These are phyloP conservation scores for Nicotiana tomentosiformis DNA, from an alignment of 257 asterid species.

Conservation along the genomic window DNA sequence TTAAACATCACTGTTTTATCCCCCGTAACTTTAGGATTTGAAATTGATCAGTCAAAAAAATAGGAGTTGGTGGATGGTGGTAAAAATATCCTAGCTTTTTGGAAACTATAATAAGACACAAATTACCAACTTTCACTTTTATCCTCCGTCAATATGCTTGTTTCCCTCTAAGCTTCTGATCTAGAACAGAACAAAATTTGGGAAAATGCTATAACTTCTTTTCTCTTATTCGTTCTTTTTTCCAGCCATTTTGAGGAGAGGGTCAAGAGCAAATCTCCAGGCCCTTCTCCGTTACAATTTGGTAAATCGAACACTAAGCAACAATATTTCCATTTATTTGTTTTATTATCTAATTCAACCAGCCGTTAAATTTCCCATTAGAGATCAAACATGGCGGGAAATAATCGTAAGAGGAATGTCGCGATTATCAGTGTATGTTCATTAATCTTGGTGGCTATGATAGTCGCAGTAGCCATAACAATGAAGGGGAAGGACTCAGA, in stretches of 20 bases:
- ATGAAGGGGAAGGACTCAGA: background rate
- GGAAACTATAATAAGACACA: conserved; percentile 8
- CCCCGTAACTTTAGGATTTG: background rate
- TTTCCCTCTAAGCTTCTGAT: conserved; percentile 9
- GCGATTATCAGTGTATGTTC: conserved; percentile 33
- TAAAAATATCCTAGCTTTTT: background rate
- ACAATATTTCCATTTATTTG: background rate
- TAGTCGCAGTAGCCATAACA: conserved; percentile 37
- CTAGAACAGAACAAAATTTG: conserved; percentile 3
- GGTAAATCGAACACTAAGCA: background rate
- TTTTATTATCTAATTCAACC: background rate
- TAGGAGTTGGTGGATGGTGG: background rate
- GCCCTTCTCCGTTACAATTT: conserved; percentile 16
- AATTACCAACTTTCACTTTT: background rate
- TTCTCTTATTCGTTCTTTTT: background rate
- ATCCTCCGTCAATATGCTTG: conserved; percentile 1
- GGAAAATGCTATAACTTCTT: conserved; percentile 1
- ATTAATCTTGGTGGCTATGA: conserved; percentile 49
- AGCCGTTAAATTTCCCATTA: background rate
- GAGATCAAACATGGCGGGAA: conserved; percentile 36
- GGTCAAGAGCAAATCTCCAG: conserved; percentile 9
- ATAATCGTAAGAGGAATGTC: conserved; percentile 33
- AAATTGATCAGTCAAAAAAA: background rate
- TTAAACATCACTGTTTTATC: background rate
- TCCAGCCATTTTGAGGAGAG: conserved; percentile 7